Evolutionary conservation across 1,284 basidiomycete species (phyloP), one percentile per base, ranked within the genome.

Genomic region (Uromyces viciae-fabae): DNA sequence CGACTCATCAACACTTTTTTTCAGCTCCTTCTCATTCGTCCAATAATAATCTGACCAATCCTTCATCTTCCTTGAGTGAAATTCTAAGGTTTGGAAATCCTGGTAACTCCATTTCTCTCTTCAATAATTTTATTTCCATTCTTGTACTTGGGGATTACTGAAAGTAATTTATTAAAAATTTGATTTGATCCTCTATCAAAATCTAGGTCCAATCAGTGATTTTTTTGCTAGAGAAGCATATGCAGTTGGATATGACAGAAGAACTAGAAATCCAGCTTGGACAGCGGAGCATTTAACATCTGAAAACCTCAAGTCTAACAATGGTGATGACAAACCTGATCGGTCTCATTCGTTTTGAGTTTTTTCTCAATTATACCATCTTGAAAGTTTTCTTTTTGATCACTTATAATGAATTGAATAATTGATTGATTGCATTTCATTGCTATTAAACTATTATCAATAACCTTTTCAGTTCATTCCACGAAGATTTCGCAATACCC

Each of bases 251-350:
- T 99, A 99, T 86, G 96, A 99, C 86, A 89, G 97, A 72, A 89
- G 94, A 15, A 87, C 95, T 81, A 89, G 93, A 33, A 95, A 99
- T 87, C 95, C 96, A 2, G 90, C 93, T 33, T 99, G 97, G 79
- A 85, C 85, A 22, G 84, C 85, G 8, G 85, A 85, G 49, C 85
- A 85, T 79, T 71, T 85, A 28, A 77, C 73, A 49, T n/a, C 31
- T 19, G 42, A 58, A 31, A 75, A 75, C 62, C 25, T 81, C 49
- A 72, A 66, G 42, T 28, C 60, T 7, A 43, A 36, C 33, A 69
- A 52, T 64, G 79, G 72, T 58, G 75, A 77, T 54, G 72, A 75
- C 68, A 52, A 54, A 64, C 79, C 79, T 19, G 79, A 81, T 81
- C 71, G 79, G 19, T 81, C 79, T 68, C 71, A 81, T 81, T 81